Evolutionary conservation across 148 eudicot genomes (phyloP), one percentile per base, ranked within the genome.

Genomic region (Limonium bicolor): DNA sequence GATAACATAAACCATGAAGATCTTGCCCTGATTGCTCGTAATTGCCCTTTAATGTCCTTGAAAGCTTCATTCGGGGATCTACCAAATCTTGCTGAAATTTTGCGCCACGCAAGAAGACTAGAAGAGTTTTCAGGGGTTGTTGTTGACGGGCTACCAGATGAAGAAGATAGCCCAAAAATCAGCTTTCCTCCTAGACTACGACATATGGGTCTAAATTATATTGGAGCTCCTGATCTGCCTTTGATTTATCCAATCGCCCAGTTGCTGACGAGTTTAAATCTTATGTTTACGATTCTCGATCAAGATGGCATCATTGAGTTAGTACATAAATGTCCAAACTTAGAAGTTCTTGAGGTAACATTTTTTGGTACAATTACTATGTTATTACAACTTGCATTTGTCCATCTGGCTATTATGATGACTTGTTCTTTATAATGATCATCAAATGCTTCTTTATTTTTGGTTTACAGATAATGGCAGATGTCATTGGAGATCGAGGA

Each of bases 301-400:
- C 60, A 78, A 14, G 99, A 73, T 28, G 95, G 74, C 38, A 85
- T 73, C 28, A 77, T 80, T 64, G 67, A 48, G 20, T 63, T 92
- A 30, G 58, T 92, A 21, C 74, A 76, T n/a, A 63, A 51, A 53
- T 92, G 99, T 61, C 90, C 73, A 20, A 92, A 81, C 60, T 64
- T 92, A 54, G 99, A 92, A 70, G 70, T 85, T 61, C 74, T 92
- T 39, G 95, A 86, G 95, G 99, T 92, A 76, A 44, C 52, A 3
- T 42, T 32, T 13, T 25, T 31, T 26, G 20, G 28, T 39, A 27
- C 21, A 34, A n/a, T n/a, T n/a, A n/a, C n/a, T n/a, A n/a, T n/a
- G n/a, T n/a, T n/a, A n/a, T n/a, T n/a, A n/a, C n/a, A n/a, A n/a
- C n/a, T n/a, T n/a, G n/a, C n/a, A n/a, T n/a, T n/a, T n/a, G n/a